A percentile compares a stretch with the other conserved stretches of the same genome.
Evolutionary conservation across 2,329 filamentous ascomycete species (phyloP).

Genomic region (Eutypa lata): DNA sequence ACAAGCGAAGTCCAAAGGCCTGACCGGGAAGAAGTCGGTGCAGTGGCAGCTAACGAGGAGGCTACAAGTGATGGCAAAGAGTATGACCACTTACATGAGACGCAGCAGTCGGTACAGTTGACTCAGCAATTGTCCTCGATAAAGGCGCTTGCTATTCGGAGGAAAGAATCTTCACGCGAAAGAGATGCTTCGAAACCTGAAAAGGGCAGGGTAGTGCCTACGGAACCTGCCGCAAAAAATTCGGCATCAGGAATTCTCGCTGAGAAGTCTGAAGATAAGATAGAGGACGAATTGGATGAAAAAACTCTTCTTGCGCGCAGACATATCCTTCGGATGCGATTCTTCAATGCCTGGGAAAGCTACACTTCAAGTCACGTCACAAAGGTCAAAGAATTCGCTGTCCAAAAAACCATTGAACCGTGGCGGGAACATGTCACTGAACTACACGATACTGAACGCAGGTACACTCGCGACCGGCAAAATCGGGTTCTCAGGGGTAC

Average conservation of each 20-base stretch:
- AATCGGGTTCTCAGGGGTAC: background rate
- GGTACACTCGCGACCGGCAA: background rate
- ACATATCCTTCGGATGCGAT: constrained; percentile 32
- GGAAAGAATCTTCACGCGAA: background rate
- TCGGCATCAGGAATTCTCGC: background rate
- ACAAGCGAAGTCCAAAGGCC: background rate
- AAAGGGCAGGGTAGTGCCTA: background rate
- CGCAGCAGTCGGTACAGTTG: background rate
- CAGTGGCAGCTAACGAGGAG: background rate
- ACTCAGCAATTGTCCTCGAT: background rate
- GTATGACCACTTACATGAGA: background rate
- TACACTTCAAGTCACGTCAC: constrained; percentile 22
- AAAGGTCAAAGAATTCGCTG: constrained; percentile 20
- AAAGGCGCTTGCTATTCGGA: background rate
- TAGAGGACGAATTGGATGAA: constrained; percentile 24
- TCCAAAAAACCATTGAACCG: constrained; percentile 5
- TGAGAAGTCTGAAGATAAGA: constrained; percentile 4
- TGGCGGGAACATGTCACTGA: constrained; percentile 6
- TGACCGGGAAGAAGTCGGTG: background rate
- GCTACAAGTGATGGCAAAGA: background rate
- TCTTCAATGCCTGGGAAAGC: constrained; percentile 28
- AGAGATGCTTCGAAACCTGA: background rate
- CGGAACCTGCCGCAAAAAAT: background rate
- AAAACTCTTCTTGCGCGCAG: constrained; percentile 28
- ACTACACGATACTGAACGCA: background rate